Conservation (phyloP, 1,284 basidiomycete genomes). For the Melanopsichium pennsylvanicum region DNA sequence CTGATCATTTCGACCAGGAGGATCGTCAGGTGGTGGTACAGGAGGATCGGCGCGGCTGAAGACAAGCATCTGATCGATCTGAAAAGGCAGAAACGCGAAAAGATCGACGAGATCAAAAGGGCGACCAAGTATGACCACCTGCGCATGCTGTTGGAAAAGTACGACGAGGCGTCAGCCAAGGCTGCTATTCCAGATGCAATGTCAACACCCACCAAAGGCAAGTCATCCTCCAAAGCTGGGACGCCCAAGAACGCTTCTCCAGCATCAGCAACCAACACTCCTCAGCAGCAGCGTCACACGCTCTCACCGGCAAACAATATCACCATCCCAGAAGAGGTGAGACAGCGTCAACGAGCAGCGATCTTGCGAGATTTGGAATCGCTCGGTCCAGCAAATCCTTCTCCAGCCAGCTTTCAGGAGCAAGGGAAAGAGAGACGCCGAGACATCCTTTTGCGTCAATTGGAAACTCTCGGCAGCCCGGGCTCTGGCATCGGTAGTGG, state of each 20-base stretch:
- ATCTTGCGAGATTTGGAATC: too few relatives aligned
- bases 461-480: constrained; percentile 7
- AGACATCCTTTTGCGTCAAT: constrained; percentile 41
- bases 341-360: too few relatives aligned
- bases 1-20: constrained; percentile 79
- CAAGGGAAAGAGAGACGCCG: too few relatives aligned
- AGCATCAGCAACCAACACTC: too few relatives aligned
- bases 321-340: too few relatives aligned
- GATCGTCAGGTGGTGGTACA: constrained; percentile 86
- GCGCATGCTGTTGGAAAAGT: constrained; percentile 85
- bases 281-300: too few relatives aligned
- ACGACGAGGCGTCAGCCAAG: constrained; percentile 73
- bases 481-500: too few relatives aligned
- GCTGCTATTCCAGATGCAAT: constrained; percentile 5
- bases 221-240: constrained; percentile 5
- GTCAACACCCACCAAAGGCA: constrained; percentile 20
- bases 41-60: constrained; percentile 80
- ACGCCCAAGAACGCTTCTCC: constrained; percentile 18
- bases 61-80: constrained; percentile 81
- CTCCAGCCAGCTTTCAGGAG: constrained; percentile 6
- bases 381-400: too few relatives aligned
- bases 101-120: constrained; percentile 95
- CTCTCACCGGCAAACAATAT: too few relatives aligned
- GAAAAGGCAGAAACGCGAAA: constrained; percentile 80
- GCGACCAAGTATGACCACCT: constrained; percentile 95